Percentiles rank a stretch among this genome's conserved stretches.
Evolutionary conservation across 2,329 filamentous ascomycete species (phyloP).

Genomic region (Bipolaris sorokiniana): DNA sequence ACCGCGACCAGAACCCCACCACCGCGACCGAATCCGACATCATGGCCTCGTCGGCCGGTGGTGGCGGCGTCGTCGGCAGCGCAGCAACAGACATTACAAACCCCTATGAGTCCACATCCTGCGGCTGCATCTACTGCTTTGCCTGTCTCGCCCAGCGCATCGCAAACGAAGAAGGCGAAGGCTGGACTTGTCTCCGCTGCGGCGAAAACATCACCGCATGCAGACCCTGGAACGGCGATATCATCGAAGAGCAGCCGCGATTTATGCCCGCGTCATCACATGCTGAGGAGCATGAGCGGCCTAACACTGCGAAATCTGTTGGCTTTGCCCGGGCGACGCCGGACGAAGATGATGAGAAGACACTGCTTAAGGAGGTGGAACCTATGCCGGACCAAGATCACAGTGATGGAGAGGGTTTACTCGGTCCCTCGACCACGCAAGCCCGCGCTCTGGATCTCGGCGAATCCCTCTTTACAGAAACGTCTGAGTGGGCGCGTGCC

Average conservation of each 20-base stretch:
- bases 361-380: conserved; percentile 36
- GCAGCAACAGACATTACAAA: conserved; percentile 94
- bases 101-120: conserved; percentile 88
- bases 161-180: conserved; percentile 91
- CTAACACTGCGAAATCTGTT: conserved; percentile 22
- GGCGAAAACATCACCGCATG: conserved; percentile 84
- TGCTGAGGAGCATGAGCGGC: conserved; percentile 7
- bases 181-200: conserved; percentile 89
- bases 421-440: conserved; percentile 20
- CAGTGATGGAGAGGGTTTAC: conserved; percentile 5
- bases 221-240: conserved; percentile 89
- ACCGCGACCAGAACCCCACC: conserved; percentile 85
- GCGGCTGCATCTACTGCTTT: conserved; percentile 94
- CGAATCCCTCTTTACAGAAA: conserved; percentile 39
- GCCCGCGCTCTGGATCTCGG: conserved; percentile 38
- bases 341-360: conserved; percentile 17
- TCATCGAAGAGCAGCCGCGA: conserved; percentile 62
- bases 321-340: conserved; percentile 23
- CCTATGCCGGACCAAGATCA: conserved; percentile 41
- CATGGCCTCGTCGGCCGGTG: conserved; percentile 65
- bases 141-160: conserved; percentile 90
- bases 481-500: conserved; percentile 46
- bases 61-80: conserved; percentile 81
- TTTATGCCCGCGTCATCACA: background rate
- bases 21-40: conserved; percentile 72